These are phyloP conservation scores for Sinapis alba DNA, from an alignment of 441 rosid species.

Conservation along the genomic window DNA sequence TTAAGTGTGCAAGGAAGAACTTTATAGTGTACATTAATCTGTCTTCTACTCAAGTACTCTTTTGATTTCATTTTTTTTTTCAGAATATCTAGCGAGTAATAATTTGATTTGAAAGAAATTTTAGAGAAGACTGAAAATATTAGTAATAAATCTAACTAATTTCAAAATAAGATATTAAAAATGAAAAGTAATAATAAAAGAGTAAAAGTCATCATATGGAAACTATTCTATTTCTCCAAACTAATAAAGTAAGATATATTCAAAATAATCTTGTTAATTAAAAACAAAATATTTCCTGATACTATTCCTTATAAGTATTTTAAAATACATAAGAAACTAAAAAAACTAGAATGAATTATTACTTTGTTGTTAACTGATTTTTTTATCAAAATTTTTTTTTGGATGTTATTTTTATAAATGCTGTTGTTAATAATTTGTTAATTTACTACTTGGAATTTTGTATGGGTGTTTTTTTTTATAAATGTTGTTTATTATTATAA, in stretches of 20 bases:
- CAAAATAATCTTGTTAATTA: not conserved
- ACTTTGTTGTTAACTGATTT: not conserved
- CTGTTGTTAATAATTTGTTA: not conserved
- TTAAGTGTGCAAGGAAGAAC: slow-evolving; percentile 31
- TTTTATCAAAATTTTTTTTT: not conserved
- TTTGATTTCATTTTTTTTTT: not conserved
- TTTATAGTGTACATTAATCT: not conserved
- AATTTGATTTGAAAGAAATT: not conserved
- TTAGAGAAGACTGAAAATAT: not conserved
- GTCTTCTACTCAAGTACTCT: slow-evolving; percentile 5
- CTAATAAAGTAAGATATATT: not conserved
- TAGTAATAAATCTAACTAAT: not conserved
- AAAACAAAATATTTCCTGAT: not conserved
- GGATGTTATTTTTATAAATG: not conserved
- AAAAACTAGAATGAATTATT: not conserved
- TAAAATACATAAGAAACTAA: not conserved
- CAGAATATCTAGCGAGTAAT: not conserved
- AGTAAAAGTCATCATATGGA: not conserved
- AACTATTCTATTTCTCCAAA: not conserved
- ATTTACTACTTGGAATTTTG: not conserved
- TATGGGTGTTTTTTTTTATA: not conserved
- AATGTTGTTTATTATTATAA: not conserved
- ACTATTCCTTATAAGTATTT: no score
- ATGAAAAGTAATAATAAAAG: not conserved
- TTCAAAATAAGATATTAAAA: not conserved